Evolutionary conservation across 208 protist species (phyloP).

Genomic region (Trypanosoma scelopori): DNA sequence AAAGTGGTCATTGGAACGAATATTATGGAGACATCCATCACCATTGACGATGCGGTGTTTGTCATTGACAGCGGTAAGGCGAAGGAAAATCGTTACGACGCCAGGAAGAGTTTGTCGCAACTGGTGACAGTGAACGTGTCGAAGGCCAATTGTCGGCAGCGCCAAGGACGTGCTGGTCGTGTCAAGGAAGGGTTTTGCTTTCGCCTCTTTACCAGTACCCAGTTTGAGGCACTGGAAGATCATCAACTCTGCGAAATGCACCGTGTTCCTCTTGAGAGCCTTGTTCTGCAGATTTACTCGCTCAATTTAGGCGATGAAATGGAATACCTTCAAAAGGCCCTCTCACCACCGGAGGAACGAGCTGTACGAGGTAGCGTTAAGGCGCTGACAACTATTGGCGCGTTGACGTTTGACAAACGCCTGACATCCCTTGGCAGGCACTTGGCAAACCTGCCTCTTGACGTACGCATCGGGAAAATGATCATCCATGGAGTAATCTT

Average conservation of each 20-base stretch:
- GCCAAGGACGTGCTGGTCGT: conserved; percentile 95
- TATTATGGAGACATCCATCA: conserved; percentile 98
- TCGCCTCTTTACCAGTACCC: conserved; percentile 90
- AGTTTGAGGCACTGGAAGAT: conserved; percentile 80
- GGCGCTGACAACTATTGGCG: conserved; percentile 82
- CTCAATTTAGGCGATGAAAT: conserved; percentile 88
- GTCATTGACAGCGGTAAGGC: conserved; percentile 97
- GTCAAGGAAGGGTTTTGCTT: conserved; percentile 95
- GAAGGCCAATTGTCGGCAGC: conserved; percentile 94
- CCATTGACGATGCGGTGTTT: conserved; percentile 96
- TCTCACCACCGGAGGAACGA: conserved; percentile 78
- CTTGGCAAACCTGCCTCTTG: conserved; percentile 90
- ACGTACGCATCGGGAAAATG: conserved; percentile 93
- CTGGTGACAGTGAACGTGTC: conserved; percentile 92
- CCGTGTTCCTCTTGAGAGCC: conserved; percentile 94
- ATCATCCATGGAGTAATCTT: conserved; percentile 95
- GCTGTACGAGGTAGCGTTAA: conserved; percentile 86
- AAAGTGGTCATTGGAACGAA: conserved; percentile 97
- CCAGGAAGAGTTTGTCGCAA: conserved; percentile 73
- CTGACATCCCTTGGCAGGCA: conserved; percentile 92
- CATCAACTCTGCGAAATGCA: conserved; percentile 96
- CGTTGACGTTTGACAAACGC: conserved; percentile 76
- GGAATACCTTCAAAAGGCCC: conserved; percentile 86
- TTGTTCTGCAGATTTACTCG: conserved; percentile 94
- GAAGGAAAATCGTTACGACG: conserved; percentile 95